phyloP scores from a whole-genome alignment of 129 eudicot genomes.

The Smallanthus sonchifolius region DNA sequence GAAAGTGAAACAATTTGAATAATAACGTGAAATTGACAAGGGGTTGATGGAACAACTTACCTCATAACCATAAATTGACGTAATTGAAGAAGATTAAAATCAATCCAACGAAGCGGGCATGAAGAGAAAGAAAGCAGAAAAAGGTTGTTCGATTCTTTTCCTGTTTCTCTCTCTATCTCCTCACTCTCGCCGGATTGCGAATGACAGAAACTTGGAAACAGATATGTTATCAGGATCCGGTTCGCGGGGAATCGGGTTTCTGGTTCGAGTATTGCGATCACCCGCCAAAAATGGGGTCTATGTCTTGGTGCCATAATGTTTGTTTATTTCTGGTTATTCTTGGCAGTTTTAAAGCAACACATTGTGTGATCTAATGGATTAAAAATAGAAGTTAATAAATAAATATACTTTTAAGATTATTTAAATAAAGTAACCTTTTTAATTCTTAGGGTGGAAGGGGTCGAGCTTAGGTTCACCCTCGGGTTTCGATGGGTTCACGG shows the following conservation, averaged over 20 bases:
- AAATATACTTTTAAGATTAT: too few species aligned
- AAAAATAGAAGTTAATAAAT: too few species aligned
- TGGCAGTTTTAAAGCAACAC: neutral
- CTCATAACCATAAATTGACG: conserved; percentile 9
- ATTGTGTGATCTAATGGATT: neutral
- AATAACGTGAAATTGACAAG: neutral
- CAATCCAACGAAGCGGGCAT: neutral
- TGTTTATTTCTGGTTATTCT: too few species aligned
- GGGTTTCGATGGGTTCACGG: too few species aligned
- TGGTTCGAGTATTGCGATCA: conserved; percentile 10
- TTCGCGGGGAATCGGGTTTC: neutral
- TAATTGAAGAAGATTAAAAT: neutral
- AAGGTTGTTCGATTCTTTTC: conserved; percentile 24
- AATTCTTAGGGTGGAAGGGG: too few species aligned
- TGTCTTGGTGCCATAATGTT: neutral
- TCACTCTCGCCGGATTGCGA: conserved; percentile 22
- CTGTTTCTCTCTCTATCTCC: conserved; percentile 32
- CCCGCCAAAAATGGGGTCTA: conserved; percentile 13
- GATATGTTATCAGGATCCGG: neutral
- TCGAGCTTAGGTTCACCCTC: too few species aligned
- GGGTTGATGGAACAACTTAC: neutral
- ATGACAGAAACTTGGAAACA: neutral
- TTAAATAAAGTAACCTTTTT: too few species aligned
- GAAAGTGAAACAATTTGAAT: neutral
- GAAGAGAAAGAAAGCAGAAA: conserved; percentile 35